Percentiles rank a stretch among this genome's conserved stretches.
These are phyloP conservation scores for Colletotrichum siamense DNA, from an alignment of 2,329 filamentous ascomycete species.

Conservation along the genomic window DNA sequence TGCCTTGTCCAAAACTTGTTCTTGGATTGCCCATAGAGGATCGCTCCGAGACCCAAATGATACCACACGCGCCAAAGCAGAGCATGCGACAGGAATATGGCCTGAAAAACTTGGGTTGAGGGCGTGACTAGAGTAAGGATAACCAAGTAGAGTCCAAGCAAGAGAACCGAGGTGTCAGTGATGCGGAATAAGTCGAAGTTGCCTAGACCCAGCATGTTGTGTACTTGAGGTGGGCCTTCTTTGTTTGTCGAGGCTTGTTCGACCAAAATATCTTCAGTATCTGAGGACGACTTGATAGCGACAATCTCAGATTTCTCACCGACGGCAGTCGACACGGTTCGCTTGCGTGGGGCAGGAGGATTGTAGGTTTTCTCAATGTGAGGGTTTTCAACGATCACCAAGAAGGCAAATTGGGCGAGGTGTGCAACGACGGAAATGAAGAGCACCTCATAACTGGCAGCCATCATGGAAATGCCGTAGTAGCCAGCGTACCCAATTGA, in stretches of 20 bases:
- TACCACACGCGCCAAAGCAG: constrained; percentile 90
- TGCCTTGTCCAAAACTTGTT: constrained; percentile 96
- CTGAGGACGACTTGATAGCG: constrained; percentile 2
- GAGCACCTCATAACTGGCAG: constrained; percentile 94
- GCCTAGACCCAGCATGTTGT: constrained; percentile 80
- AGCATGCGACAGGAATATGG: constrained; percentile 82
- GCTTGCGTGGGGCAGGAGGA: constrained; percentile 77
- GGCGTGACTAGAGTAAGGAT: constrained; percentile 78
- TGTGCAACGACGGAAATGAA: constrained; percentile 97
- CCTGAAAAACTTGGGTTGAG: constrained; percentile 75
- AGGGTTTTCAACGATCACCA: constrained; percentile 91
- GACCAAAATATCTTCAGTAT: constrained; percentile 19
- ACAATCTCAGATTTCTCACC: constrained; percentile 26
- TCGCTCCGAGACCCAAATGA: constrained; percentile 82
- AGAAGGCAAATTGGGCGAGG: constrained; percentile 91
- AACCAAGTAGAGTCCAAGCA: constrained; percentile 79
- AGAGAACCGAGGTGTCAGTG: constrained; percentile 80
- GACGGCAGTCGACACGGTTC: constrained; percentile 37
- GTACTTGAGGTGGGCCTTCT: constrained; percentile 68
- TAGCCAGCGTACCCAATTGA: constrained; percentile 97
- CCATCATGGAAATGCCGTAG: constrained; percentile 98
- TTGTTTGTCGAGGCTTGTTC: constrained; percentile 28
- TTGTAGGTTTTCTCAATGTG: constrained; percentile 99
- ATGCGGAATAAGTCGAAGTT: constrained; percentile 91
- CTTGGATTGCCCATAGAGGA: constrained; percentile 85